Evolutionary conservation across 495 filamentous ascomycete genomes (phyloP), one percentile per base, ranked within the genome.

Genomic region (Tuber indicum): DNA sequence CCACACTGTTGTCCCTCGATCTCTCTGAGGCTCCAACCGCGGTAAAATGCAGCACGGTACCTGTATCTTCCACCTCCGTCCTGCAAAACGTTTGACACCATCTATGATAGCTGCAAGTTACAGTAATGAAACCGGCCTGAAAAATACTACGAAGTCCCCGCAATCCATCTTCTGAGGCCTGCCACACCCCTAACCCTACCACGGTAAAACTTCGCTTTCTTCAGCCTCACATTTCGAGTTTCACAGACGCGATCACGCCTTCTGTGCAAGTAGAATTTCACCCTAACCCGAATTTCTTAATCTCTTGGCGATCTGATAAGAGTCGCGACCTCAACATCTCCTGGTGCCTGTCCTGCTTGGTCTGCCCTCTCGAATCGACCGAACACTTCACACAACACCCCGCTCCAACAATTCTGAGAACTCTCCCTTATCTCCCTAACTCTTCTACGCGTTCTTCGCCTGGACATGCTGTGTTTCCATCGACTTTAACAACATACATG

Each of bases 241-340:
- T 62, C 52, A 62, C 52, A 26, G n/a, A 26, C 52, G n/a, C 49
- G 23, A 52, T 12, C 10, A 2, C n/a, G 26, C 52, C 12, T 9
- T 32, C n/a, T 62, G 58, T 36, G 14, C 39, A 41, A 66, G 26
- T 26, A 66, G 26, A 17, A 17, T 66, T 66, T 36, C 58, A 66
- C 36, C 42, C 73, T 72, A 72, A 75, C 69, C 73, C 14, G 74
- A 72, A 46, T 36, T 42, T 70, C 79, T 45, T 19, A 47, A 77
- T 78, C 75, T 75, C 78, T 80, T 74, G 77, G 78, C 73, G 21
- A 80, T 80, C 78, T 76, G 78, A 80, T 80, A 80, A 80, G 58
- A 71, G 78, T 71, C 78, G 78, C 78, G 78, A 80, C 77, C 78
- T 80, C 77, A 80, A 76, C 49, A 70, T 71, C 72, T 71, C 77